Percentiles rank a stretch among this genome's conserved stretches.
Evolutionary conservation across 1,284 basidiomycete species (phyloP).

Genomic region (Malassezia sp.): DNA sequence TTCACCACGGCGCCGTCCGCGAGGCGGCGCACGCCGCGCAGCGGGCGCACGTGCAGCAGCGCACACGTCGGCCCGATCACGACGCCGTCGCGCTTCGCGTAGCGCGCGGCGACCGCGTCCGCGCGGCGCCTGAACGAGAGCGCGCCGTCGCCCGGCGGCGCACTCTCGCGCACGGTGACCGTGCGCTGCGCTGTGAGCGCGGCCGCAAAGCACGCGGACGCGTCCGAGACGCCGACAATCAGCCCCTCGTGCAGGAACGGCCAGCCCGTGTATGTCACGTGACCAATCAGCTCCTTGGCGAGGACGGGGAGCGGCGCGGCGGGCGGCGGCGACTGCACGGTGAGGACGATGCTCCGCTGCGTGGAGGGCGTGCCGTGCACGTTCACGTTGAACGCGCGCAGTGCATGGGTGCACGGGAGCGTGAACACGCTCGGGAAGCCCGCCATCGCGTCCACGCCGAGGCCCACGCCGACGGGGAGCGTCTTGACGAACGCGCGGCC

Average conservation of each 20-base stretch:
- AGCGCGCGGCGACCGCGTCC: slow-evolving; percentile 47
- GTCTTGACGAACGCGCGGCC: slow-evolving; percentile 76
- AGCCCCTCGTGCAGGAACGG: slow-evolving; percentile 87
- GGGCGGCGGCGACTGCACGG: slow-evolving; percentile 67
- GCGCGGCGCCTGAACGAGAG: neutral
- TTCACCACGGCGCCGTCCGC: slow-evolving; percentile 84
- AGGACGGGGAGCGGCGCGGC: slow-evolving; percentile 55
- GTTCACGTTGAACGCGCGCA: slow-evolving; percentile 81
- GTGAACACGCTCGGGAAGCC: slow-evolving; percentile 93
- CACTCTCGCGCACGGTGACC: neutral
- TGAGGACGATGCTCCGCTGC: slow-evolving; percentile 83
- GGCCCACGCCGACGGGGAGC: slow-evolving; percentile 73
- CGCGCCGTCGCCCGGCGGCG: neutral
- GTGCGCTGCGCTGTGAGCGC: slow-evolving; percentile 48
- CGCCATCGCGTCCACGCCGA: slow-evolving; percentile 75
- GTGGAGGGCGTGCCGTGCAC: slow-evolving; percentile 80
- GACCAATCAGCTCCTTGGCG: slow-evolving; percentile 52
- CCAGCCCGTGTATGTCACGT: slow-evolving; percentile 66
- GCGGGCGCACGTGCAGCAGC: slow-evolving; percentile 41
- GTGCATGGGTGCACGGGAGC: slow-evolving; percentile 62
- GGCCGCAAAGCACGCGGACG: slow-evolving; percentile 57
- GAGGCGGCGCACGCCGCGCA: slow-evolving; percentile 67
- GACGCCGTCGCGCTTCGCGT: slow-evolving; percentile 81
- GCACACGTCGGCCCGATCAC: slow-evolving; percentile 62
- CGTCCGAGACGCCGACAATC: slow-evolving; percentile 73